Base-by-base conservation (phyloP, 2,329 filamentous ascomycete genomes). In the Conoideocrella luteorostrata region DNA sequence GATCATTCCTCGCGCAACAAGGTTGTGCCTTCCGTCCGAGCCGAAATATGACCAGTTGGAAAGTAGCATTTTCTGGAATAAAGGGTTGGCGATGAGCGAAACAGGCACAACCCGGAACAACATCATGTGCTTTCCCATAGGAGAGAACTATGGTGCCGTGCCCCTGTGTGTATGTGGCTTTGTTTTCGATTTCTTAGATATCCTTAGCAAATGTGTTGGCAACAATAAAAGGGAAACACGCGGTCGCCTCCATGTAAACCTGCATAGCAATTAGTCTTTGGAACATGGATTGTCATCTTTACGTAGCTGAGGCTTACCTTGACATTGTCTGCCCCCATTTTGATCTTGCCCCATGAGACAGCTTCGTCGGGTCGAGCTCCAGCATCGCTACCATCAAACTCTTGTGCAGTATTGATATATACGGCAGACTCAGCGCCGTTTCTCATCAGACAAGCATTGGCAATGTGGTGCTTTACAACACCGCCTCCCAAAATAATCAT, bases 281-380 rank as follows among this genome's bases (percentile, higher is more conserved):
- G n/a, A 5, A 26, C 12, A 32, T 3, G 5, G 3, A 22, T 24
- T 36, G 29, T 37, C 26, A 22, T n/a, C 35, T 21, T 5, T 26
- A n/a, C 33, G n/a, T n/a, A 5, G 15, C 2, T 10, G 29, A 17
- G 18, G 35, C 70, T 53, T 62, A 88, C 87, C 81, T 97, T 98
- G 45, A 97, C 90, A 55, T 82, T 86, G 50, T 93, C 84, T 2
- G 85, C 93, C 41, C 84, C 86, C 33, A 82, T 74, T 66, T 94
- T 96, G 65, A 98, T 96, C 74, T 98, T 98, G 3, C 93, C 93
- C 93, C 93, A 98, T 50, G 90, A 96, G 13, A 98, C 87, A 5
- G 93, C 93, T 68, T 98, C 93, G 57, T 98, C 93, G 4, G 93
- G 93, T 44, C 93, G 75, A 4, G 93, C 93, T 1, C 93, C 93